A percentile compares a stretch with the other conserved stretches of the same genome.
Evolutionary conservation across 345 rosid species (phyloP).

Genomic region (Melaleuca quinquenervia): DNA sequence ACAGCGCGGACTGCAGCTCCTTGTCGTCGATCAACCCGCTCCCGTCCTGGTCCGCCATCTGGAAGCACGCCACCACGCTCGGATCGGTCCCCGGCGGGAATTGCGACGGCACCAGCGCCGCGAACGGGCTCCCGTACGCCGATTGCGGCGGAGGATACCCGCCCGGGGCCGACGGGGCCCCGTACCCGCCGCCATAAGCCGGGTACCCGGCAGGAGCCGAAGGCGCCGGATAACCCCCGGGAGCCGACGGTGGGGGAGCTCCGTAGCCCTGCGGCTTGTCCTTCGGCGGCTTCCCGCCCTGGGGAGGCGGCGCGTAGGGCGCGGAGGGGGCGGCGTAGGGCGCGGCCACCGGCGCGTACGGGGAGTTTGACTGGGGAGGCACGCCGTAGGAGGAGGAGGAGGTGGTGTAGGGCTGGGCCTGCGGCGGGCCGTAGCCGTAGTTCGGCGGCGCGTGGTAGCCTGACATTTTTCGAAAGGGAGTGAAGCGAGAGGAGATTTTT

Average conservation of each 20-base stretch:
- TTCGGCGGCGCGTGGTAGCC: constrained; percentile 4
- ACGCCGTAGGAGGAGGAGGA: constrained; percentile 9
- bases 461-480: neutral
- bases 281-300: constrained; percentile 55
- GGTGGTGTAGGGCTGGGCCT: constrained; percentile 9
- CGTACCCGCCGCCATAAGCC: constrained; percentile 5
- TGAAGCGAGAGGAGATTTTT: neutral
- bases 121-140: constrained; percentile 54
- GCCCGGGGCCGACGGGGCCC: constrained; percentile 3
- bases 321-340: constrained; percentile 36
- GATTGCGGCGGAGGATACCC: constrained; percentile 4
- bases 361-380: constrained; percentile 19
- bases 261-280: constrained; percentile 26
- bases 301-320: constrained; percentile 24
- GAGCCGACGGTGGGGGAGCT: neutral
- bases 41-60: constrained; percentile 73
- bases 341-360: constrained; percentile 11
- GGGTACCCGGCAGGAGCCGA: neutral
- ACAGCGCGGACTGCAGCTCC: constrained; percentile 76
- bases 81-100: constrained; percentile 90
- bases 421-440: constrained; percentile 27
- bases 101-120: constrained; percentile 58
- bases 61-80: constrained; percentile 73
- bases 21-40: constrained; percentile 86
- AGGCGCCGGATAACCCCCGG: neutral